phyloP scores from a whole-genome alignment of 257 asterid genomes.

The Solanum corneliomulleri region DNA sequence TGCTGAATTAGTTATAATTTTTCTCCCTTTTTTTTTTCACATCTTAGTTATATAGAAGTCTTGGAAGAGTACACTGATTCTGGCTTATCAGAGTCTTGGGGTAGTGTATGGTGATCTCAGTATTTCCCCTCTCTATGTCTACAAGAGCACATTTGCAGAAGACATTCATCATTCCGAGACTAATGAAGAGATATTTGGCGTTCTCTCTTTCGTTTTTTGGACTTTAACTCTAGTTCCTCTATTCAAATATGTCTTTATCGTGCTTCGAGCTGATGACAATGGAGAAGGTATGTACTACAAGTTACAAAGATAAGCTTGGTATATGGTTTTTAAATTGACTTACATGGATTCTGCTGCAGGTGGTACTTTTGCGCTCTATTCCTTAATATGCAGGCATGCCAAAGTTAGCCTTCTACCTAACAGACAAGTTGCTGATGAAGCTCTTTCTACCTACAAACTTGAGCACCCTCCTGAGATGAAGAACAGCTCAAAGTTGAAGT shows the following conservation, averaged over 20 bases:
- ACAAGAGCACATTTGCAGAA: slow-evolving; percentile 93
- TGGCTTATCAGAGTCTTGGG: slow-evolving; percentile 95
- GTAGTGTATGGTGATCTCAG: slow-evolving; percentile 97
- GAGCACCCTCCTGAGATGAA: slow-evolving; percentile 62
- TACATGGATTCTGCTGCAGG: slow-evolving; percentile 41
- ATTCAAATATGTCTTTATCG: slow-evolving; percentile 78
- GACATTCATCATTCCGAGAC: slow-evolving; percentile 93
- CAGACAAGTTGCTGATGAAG: slow-evolving; percentile 77
- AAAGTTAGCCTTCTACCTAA: slow-evolving; percentile 93
- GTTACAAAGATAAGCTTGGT: background rate
- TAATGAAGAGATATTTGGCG: slow-evolving; percentile 89
- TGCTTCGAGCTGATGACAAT: slow-evolving; percentile 92
- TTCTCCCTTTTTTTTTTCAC: background rate
- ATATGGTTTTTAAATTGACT: background rate
- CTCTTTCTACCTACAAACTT: slow-evolving; percentile 77
- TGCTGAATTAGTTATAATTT: background rate
- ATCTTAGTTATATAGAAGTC: slow-evolving; percentile 31
- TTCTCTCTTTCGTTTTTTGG: slow-evolving; percentile 91
- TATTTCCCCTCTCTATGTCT: slow-evolving; percentile 95
- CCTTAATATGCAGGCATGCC: slow-evolving; percentile 92
- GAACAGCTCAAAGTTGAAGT: slow-evolving; percentile 56
- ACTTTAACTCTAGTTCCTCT: slow-evolving; percentile 86
- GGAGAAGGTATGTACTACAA: slow-evolving; percentile 70
- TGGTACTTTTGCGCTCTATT: slow-evolving; percentile 93
- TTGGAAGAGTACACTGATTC: slow-evolving; percentile 68